phyloP scores from a whole-genome alignment of 164 flowering plant genomes.

The Litsea cubeba region DNA sequence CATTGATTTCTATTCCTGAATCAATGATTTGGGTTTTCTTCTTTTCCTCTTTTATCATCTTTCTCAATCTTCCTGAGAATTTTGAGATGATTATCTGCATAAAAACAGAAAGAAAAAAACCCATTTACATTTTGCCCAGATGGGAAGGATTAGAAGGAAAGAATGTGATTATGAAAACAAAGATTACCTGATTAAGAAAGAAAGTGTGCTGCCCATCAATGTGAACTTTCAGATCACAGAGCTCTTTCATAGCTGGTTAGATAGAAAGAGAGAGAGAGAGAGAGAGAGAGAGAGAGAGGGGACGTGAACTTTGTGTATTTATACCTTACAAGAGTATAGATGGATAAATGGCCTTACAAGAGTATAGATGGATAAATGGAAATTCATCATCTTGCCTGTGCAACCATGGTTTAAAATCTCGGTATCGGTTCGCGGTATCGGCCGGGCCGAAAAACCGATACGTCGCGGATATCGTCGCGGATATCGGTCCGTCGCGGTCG shows the following conservation, averaged over 20 bases:
- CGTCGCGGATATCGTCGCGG: too few relatives aligned
- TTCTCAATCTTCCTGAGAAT: slow-evolving; percentile 51
- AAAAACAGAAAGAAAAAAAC: neutral
- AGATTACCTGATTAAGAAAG: slow-evolving; percentile 57
- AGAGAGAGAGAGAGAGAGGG: slow-evolving; percentile 6
- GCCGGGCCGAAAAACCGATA: too few relatives aligned
- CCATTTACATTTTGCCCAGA: neutral
- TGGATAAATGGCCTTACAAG: too few relatives aligned
- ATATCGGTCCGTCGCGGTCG: too few relatives aligned
- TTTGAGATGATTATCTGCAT: slow-evolving; percentile 51
- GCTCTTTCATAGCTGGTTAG: slow-evolving; percentile 28
- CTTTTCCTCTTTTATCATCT: slow-evolving; percentile 43
- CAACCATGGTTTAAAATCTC: too few relatives aligned
- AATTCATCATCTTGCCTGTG: too few relatives aligned
- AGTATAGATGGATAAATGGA: too few relatives aligned
- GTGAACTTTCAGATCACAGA: slow-evolving; percentile 50
- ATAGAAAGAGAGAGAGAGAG: neutral
- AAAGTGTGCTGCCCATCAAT: slow-evolving; percentile 66
- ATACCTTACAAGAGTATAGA: neutral
- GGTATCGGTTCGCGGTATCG: too few relatives aligned
- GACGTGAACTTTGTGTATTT: neutral
- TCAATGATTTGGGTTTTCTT: slow-evolving; percentile 30
- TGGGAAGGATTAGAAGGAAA: neutral
- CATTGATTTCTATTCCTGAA: slow-evolving; percentile 29
- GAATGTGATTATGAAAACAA: neutral